A percentile compares a stretch with the other conserved stretches of the same genome.
Conservation (phyloP, 768 basidiomycete genomes). For the Russula compacta region DNA sequence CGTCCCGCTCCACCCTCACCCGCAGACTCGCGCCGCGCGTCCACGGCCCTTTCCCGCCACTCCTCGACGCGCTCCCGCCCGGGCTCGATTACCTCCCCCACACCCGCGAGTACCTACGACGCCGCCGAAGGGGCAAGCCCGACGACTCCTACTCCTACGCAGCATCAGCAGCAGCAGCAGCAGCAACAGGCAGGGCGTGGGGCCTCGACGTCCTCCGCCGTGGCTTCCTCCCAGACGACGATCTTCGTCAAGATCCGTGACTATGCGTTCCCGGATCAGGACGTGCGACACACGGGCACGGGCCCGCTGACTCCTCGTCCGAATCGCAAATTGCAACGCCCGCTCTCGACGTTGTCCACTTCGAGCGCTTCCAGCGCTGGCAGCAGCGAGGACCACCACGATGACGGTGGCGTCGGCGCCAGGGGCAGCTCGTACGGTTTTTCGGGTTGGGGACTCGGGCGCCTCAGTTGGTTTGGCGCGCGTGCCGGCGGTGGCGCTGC, state of each 20-base stretch:
- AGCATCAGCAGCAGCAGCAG: background rate
- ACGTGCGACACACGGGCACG: conserved; percentile 36
- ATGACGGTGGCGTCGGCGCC: conserved; percentile 23
- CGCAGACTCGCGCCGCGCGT: conserved; percentile 38
- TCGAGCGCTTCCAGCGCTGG: conserved; percentile 23
- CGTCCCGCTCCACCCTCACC: conserved; percentile 59
- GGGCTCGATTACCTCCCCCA: conserved; percentile 29
- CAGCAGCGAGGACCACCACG: conserved; percentile 19
- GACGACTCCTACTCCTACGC: conserved; percentile 8
- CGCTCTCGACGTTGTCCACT: conserved; percentile 21
- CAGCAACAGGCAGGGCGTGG: background rate
- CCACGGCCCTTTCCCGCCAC: conserved; percentile 28
- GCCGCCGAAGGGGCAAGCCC: conserved; percentile 8
- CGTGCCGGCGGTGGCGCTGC: conserved; percentile 20
- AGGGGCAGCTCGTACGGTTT: conserved; percentile 25
- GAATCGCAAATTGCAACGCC: conserved; percentile 29
- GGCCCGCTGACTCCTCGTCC: conserved; percentile 35
- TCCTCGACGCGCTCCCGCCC: conserved; percentile 33
- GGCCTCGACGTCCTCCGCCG: background rate
- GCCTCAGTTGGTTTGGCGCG: conserved; percentile 32
- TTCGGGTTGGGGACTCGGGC: conserved; percentile 36
- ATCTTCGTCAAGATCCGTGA: conserved; percentile 40
- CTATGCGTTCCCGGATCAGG: conserved; percentile 35
- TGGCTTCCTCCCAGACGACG: conserved; percentile 12
- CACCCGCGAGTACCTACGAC: conserved; percentile 1